A percentile compares a stretch with the other conserved stretches of the same genome.
Evolutionary conservation across 1,284 basidiomycete species (phyloP).

Genomic region (Vanrija humicola): DNA sequence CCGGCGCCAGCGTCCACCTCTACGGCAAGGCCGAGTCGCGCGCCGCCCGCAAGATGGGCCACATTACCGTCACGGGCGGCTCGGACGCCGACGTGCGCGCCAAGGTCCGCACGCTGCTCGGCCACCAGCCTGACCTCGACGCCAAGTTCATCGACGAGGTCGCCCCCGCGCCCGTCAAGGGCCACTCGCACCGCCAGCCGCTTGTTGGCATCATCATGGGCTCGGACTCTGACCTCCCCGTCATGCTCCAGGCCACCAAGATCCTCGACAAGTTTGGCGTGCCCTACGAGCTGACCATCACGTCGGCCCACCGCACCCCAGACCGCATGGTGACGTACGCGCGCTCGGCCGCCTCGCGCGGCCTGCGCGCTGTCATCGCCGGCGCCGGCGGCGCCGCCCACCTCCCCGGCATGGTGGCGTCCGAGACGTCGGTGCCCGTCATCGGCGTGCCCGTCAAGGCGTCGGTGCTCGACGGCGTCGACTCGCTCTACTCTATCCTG

Average conservation of each 20-base stretch:
- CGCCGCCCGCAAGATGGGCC: conserved; percentile 95
- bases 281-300: conserved; percentile 92
- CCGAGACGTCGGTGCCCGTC: conserved; percentile 87
- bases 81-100: conserved; percentile 71
- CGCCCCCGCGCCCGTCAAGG: conserved; percentile 52
- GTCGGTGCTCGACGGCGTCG: conserved; percentile 88
- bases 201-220: conserved; percentile 97
- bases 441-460: conserved; percentile 97
- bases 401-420: conserved; percentile 96
- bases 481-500: conserved; percentile 93
- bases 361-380: conserved; percentile 77
- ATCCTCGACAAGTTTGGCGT: conserved; percentile 77
- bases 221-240: conserved; percentile 93
- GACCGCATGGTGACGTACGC: conserved; percentile 82
- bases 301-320: conserved; percentile 93
- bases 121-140: conserved; percentile 59
- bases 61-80: conserved; percentile 83
- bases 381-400: conserved; percentile 97
- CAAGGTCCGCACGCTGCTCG: conserved; percentile 67
- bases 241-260: conserved; percentile 83
- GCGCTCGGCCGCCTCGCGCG: conserved; percentile 67
- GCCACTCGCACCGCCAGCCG: conserved; percentile 62
- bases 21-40: conserved; percentile 91
- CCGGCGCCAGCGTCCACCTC: conserved; percentile 80
- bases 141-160: conserved; percentile 55